phyloP scores from a whole-genome alignment of 1,284 basidiomycete genomes.

The Trichosporon sp. region DNA sequence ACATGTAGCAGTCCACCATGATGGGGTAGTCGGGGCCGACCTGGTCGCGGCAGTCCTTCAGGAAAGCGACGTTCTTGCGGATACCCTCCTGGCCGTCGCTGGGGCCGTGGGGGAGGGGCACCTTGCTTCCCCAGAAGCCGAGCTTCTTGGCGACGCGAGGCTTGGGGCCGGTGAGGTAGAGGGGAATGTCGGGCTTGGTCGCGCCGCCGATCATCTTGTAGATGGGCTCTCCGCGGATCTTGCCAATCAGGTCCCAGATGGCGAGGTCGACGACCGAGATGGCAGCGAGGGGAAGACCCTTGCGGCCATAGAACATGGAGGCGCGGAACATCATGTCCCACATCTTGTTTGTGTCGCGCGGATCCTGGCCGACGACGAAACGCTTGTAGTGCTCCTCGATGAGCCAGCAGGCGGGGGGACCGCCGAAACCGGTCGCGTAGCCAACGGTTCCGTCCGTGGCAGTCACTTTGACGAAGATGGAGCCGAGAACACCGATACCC shows the following conservation, averaged over 20 bases:
- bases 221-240: conserved; percentile 62
- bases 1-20: conserved; percentile 63
- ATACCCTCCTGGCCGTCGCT: conserved; percentile 59
- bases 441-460: conserved; percentile 61
- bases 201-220: conserved; percentile 64
- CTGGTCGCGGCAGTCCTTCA: conserved; percentile 58
- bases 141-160: conserved; percentile 59
- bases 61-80: conserved; percentile 61
- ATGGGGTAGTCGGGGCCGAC: conserved; percentile 60
- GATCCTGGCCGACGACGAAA: conserved; percentile 62
- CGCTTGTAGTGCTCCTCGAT: conserved; percentile 62
- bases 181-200: conserved; percentile 60
- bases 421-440: conserved; percentile 62
- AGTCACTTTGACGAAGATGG: conserved; percentile 60
- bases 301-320: conserved; percentile 62
- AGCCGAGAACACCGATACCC: conserved; percentile 58
- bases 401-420: conserved; percentile 63
- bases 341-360: conserved; percentile 60
- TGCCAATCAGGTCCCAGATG: conserved; percentile 63
- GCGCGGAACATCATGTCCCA: conserved; percentile 60
- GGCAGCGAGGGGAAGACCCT: conserved; percentile 60
- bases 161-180: conserved; percentile 62
- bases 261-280: conserved; percentile 62
- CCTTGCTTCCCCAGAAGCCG: conserved; percentile 63
- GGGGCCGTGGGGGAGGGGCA: conserved; percentile 60